These are phyloP conservation scores for Dioscorea dumetorum DNA, from an alignment of 106 monocot genomes.

Conservation along the genomic window DNA sequence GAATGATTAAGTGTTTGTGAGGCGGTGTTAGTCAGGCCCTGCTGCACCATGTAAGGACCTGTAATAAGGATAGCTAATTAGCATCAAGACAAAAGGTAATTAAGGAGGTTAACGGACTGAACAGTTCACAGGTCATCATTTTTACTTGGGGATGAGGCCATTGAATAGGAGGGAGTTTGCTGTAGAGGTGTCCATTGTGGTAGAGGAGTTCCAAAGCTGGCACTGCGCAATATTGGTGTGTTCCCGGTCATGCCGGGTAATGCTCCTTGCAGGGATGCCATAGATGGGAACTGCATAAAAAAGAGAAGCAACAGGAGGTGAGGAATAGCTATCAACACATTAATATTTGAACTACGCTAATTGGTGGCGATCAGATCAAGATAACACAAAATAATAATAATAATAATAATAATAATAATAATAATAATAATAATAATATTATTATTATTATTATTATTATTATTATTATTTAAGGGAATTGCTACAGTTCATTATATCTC, in stretches of 20 bases:
- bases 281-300: conserved; percentile 44
- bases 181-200: conserved; percentile 39
- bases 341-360: no score
- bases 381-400: no score
- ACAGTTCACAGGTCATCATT: background rate
- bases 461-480: no score
- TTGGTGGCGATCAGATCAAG: no score
- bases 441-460: no score
- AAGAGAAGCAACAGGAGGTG: no score
- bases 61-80: conserved; percentile 1
- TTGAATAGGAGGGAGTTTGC: conserved; percentile 27
- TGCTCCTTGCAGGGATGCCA: conserved; percentile 48
- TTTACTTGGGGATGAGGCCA: conserved; percentile 26
- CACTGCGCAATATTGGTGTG: conserved; percentile 22
- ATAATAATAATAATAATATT: no score
- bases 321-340: no score
- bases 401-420: no score
- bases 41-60: conserved; percentile 58
- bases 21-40: conserved; percentile 29
- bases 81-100: background rate
- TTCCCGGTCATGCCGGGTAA: conserved; percentile 24
- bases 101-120: background rate
- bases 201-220: conserved; percentile 41
- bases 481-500: no score
- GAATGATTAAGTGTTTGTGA: conserved; percentile 31